These are phyloP conservation scores for Platanthera guangdongensis DNA, from an alignment of 106 monocot genomes.

Conservation along the genomic window DNA sequence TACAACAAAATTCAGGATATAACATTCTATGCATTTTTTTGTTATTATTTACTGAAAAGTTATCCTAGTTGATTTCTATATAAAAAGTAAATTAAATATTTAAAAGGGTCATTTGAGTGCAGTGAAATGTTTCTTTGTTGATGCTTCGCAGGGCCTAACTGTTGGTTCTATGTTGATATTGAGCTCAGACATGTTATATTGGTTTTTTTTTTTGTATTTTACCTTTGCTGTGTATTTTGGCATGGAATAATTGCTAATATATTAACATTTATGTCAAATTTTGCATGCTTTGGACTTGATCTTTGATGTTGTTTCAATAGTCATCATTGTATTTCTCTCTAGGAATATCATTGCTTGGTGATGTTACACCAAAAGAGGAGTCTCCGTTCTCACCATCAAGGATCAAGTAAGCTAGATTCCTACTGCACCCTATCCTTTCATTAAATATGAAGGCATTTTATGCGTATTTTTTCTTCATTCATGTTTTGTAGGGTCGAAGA, in stretches of 20 bases:
- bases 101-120: background rate
- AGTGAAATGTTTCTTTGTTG: background rate
- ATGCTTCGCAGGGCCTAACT: background rate
- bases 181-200: background rate
- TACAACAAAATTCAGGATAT: background rate
- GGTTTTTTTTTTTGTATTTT: background rate
- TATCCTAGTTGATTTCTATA: background rate
- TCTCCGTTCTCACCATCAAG: slow-evolving; percentile 90
- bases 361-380: slow-evolving; percentile 66
- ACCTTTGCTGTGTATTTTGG: background rate
- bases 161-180: background rate
- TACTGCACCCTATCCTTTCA: background rate
- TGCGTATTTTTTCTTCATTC: slow-evolving; percentile 9
- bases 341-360: slow-evolving; percentile 67
- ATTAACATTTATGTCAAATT: background rate
- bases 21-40: background rate
- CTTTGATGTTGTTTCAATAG: background rate
- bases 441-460: background rate
- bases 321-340: background rate
- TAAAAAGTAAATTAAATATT: background rate
- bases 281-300: background rate
- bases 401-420: slow-evolving; percentile 60
- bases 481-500: slow-evolving; percentile 61
- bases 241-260: background rate
- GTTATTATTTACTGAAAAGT: background rate